Evolutionary conservation across 805 yeast genomes (phyloP), one percentile per base, ranked within the genome.

Genomic region (Saccharomycopsis javanensis): DNA sequence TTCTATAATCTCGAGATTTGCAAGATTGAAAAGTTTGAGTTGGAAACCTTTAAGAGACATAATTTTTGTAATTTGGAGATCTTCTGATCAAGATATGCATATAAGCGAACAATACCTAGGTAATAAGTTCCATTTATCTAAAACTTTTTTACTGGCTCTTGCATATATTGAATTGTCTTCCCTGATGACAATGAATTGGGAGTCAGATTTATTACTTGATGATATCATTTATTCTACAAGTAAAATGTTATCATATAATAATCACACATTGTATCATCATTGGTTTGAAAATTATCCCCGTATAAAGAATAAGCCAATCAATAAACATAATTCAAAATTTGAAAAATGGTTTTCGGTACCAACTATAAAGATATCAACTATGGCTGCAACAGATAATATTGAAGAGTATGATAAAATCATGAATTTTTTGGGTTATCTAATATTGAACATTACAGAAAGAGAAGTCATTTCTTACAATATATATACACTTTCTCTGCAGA

Each of bases 341-440:
- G 51, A 48, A 48, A 30, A 27, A 15, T 48, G 11, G 20, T 48
- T 48, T 16, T 27, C 35, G 7, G 28, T 48, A 5, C 51, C 51
- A n/a, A 28, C 25, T 28, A 48, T 48, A 48, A 48, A 42, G 15
- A 23, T 42, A 25, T 42, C 48, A 3, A 42, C 48, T 42, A 38
- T 18, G 16, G 23, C 15, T 2, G 8, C 28, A 23, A 13, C 20
- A 20, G 23, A 42, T 42, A 28, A 16, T 20, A 42, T 18, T 3
- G 50, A 23, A 31, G 30, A 46, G 28, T 90, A 85, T 61, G 78
- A 77, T 20, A 42, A 13, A 60, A 72, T 79, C 23, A 65, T 83
- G 56, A 82, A 80, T 63, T 81, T 79, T 66, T 69, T 79, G 55
- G 86, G 90, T 0, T 69, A 84, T 48, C 66, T 82, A 10, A 70